Base-by-base conservation (phyloP, 768 basidiomycete species). In the Boletus coccyginus region DNA sequence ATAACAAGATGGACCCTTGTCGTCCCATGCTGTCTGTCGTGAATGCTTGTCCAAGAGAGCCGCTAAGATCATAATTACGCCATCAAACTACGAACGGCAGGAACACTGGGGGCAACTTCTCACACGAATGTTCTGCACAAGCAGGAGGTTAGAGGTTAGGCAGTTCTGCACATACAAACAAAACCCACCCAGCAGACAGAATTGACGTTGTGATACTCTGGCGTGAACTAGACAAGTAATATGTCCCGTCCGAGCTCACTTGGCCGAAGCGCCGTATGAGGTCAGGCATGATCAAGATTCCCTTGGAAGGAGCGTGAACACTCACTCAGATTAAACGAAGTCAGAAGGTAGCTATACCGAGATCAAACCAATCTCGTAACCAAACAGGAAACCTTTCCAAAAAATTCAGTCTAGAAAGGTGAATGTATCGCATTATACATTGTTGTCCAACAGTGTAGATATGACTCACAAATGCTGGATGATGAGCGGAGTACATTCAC, bases 21-120 rank as follows among this genome's bases (percentile, higher is more conserved):
- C 59, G 58, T 4, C 59, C 58, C 58, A 60, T 60, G 35, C 59
- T 60, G 24, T 60, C 59, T 11, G 58, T 60, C 4, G 59, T 60
- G 38, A 60, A 60, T 12, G 88, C 85, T 60, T 88, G 87, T 0
- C 70, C 83, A 24, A 89, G 71, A 11, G 88, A 84, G 36, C 87
- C 87, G 27, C 81, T 82, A 17, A 5, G 36, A 21, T 24, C 16
- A 42, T 5, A 14, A 7, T 9, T 48, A 21, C 3, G 12, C 5
- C 19, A 27, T 57, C 40, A 62, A 57, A 40, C 11, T 27, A 35
- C 12, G 33, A 35, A 35, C 13, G 33, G 13, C 33, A 14, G 33
- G 8, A 24, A 32, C 29, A 2, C 6, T 1, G 0, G 11, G 27
- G 5, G 13, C 2, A 39, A 19, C 24, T 16, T 19, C 53, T 62